Evolutionary conservation across 768 basidiomycete genomes (phyloP), one percentile per base, ranked within the genome.

Genomic region (Cystofilobasidium capitatum): DNA sequence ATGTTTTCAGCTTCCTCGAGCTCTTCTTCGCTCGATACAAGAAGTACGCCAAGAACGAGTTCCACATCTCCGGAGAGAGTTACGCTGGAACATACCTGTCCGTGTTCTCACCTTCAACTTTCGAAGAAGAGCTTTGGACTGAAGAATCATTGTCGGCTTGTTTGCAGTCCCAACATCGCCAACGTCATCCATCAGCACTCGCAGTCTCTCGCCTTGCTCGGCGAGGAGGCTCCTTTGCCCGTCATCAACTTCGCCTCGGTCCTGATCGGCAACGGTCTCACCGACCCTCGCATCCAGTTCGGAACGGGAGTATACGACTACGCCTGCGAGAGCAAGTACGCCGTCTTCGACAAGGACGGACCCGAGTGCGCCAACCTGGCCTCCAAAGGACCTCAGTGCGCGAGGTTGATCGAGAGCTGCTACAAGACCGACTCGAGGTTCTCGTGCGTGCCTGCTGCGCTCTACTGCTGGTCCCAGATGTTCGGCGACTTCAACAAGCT

Each of bases 221-320:
- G 67, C 24, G 51, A 55, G 42, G 61, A 70, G n/a, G 73, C 74
- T 12, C 54, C 75, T n/a, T 76, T 90, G 47, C 80, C 83, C 72
- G 81, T 82, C 70, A 85, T 96, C 77, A 91, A 92, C 78, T 82
- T 94, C 37, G 84, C 82, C 36, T 90, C 88, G 0, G 78, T 98
- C 58, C 81, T 97, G 70, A 83, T 97, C 61, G 94, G 87, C 4
- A 96, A 92, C 74, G 93, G 60, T 17, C 22, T 64, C 58, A 63
- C 49, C 44, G 87, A 93, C 72, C 88, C 89, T 10, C 85, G 83
- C 73, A 78, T 84, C 47, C 94, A 98, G 74, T 85, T 89, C 9
- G 66, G 66, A 31, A 54, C 55, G 7, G 81, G 84, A 40, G 79
- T 96, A 26, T 86, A 89, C 1, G 91, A 94, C 70, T 91, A 75